phyloP scores from a whole-genome alignment of 306 rosid genomes.

The Corylus americana region DNA sequence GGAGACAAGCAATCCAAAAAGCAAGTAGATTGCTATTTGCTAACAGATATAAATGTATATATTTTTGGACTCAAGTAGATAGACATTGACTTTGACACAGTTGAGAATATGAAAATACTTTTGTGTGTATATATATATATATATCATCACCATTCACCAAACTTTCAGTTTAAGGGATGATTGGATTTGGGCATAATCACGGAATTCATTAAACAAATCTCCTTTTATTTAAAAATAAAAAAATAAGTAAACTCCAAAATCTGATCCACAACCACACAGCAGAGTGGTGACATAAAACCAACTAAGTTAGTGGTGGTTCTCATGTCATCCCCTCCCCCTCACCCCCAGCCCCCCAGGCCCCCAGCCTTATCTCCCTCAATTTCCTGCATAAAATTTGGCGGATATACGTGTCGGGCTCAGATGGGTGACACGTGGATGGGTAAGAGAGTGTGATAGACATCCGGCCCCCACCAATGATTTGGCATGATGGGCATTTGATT shows the following conservation, averaged over 20 bases:
- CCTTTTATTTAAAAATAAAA: slow-evolving; percentile 18
- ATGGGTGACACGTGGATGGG: slow-evolving; percentile 31
- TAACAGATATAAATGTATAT: background rate
- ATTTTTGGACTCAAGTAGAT: slow-evolving; percentile 44
- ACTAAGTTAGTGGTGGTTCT: slow-evolving; percentile 47
- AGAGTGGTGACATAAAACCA: slow-evolving; percentile 42
- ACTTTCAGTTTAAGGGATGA: slow-evolving; percentile 36
- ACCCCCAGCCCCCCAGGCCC: too few species aligned
- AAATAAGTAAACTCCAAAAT: slow-evolving; percentile 28
- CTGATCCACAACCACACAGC: slow-evolving; percentile 29
- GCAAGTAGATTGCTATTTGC: slow-evolving; percentile 6
- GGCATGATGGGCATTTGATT: slow-evolving; percentile 84
- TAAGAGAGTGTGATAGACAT: slow-evolving; percentile 33
- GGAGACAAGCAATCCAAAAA: slow-evolving; percentile 19
- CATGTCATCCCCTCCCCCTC: slow-evolving; percentile 29
- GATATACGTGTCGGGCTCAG: slow-evolving; percentile 24
- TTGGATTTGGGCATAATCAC: slow-evolving; percentile 25
- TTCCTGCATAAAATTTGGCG: background rate
- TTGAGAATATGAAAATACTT: slow-evolving; percentile 15
- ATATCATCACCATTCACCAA: background rate
- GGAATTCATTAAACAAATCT: slow-evolving; percentile 28
- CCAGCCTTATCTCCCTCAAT: slow-evolving; percentile 26
- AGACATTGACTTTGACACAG: slow-evolving; percentile 57
- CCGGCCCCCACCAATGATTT: slow-evolving; percentile 79
- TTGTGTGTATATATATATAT: background rate